These are phyloP conservation scores for Ophiocordyceps sinensis DNA, from an alignment of 2,329 filamentous ascomycete species.

Conservation along the genomic window DNA sequence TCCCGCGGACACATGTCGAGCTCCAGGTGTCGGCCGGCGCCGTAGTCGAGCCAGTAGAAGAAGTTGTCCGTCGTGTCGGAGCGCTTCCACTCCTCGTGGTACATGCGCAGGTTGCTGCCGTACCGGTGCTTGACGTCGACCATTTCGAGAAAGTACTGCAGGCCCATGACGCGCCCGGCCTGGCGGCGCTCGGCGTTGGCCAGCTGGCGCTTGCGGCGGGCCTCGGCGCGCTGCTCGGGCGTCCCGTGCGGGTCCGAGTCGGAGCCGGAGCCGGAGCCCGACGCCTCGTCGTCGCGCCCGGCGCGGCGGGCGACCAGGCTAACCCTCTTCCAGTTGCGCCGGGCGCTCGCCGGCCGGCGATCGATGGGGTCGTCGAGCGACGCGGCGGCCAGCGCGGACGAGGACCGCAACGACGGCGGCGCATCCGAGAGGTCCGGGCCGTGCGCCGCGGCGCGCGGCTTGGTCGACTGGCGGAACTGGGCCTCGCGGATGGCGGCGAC, in stretches of 20 bases:
- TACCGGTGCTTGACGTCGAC: conserved; percentile 79
- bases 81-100: conserved; percentile 75
- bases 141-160: conserved; percentile 79
- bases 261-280: conserved; percentile 29
- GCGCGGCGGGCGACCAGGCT: conserved; percentile 58
- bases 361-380: conserved; percentile 6
- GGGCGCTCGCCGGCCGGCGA: conserved; percentile 26
- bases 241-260: conserved; percentile 8
- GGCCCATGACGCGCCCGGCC: conserved; percentile 64
- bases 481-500: conserved; percentile 47
- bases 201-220: conserved; percentile 26
- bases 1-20: conserved; percentile 59
- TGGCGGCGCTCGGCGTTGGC: conserved; percentile 44
- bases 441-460: conserved; percentile 19
- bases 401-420: background rate
- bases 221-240: conserved; percentile 22
- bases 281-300: conserved; percentile 47
- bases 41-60: conserved; percentile 86
- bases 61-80: conserved; percentile 70
- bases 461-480: conserved; percentile 36
- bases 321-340: conserved; percentile 62
- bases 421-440: conserved; percentile 3
- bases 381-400: conserved; percentile 2
- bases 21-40: conserved; percentile 57
- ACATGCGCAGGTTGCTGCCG: conserved; percentile 65